Conservation (phyloP, 2,329 filamentous ascomycete species). For the Cordyceps javanica region DNA sequence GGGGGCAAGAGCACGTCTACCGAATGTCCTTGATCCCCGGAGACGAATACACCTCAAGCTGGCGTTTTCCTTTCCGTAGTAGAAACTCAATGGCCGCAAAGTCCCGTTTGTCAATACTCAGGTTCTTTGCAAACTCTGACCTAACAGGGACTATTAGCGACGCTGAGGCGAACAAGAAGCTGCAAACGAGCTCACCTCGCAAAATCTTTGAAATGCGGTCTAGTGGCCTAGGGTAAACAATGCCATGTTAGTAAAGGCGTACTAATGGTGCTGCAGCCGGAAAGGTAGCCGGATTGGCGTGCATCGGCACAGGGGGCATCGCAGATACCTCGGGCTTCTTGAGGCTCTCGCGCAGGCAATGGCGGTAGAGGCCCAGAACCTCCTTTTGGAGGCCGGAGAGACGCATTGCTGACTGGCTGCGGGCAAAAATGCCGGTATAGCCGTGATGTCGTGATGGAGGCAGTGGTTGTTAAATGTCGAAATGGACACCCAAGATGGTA, state of each 20-base stretch:
- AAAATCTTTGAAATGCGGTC: constrained; percentile 57
- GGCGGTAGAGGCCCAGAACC: constrained; percentile 78
- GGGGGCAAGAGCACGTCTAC: constrained; percentile 20
- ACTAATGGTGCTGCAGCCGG: constrained; percentile 5
- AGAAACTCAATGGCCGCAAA: constrained; percentile 82
- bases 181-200: constrained; percentile 44
- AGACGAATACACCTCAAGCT: constrained; percentile 76
- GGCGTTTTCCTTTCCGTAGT: constrained; percentile 71
- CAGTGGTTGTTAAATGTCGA: background rate
- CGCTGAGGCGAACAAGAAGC: background rate
- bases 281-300: background rate
- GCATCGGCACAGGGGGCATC: background rate
- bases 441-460: constrained; percentile 6
- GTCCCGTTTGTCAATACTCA: constrained; percentile 70
- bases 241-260: constrained; percentile 12
- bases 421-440: background rate
- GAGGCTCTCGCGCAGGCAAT: constrained; percentile 73
- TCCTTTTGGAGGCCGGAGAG: constrained; percentile 87
- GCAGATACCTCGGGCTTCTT: constrained; percentile 66
- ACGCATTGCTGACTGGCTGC: constrained; percentile 25
- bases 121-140: constrained; percentile 68
- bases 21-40: constrained; percentile 73
- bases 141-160: constrained; percentile 33
- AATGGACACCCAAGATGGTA: constrained; percentile 6
- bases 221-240: constrained; percentile 39